phyloP scores from a whole-genome alignment of 352 stramenopile species.

The Phytophthora pisi region DNA sequence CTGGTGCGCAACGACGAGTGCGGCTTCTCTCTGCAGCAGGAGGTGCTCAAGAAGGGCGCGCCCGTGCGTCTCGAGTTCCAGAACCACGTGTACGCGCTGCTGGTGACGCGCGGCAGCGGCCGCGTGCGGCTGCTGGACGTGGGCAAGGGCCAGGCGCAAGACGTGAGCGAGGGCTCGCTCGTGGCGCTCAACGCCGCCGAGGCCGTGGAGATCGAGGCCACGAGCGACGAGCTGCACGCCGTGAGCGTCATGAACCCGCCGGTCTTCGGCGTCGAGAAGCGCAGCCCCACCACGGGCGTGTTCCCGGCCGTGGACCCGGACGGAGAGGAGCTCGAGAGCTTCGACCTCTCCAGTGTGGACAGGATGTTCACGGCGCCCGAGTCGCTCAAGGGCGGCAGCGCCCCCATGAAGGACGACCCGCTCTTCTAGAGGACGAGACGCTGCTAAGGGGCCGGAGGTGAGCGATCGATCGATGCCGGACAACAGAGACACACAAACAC shows the following conservation, averaged over 20 bases:
- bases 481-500: background rate
- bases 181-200: slow-evolving; percentile 71
- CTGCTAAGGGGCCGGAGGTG: background rate
- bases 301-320: slow-evolving; percentile 77
- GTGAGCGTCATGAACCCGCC: slow-evolving; percentile 88
- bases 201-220: slow-evolving; percentile 52
- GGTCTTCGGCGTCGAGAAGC: slow-evolving; percentile 62
- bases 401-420: slow-evolving; percentile 82
- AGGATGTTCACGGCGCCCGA: slow-evolving; percentile 76
- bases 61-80: slow-evolving; percentile 66
- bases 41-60: slow-evolving; percentile 61
- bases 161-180: slow-evolving; percentile 54
- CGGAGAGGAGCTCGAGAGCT: slow-evolving; percentile 61
- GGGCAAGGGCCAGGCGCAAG: slow-evolving; percentile 40
- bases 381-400: slow-evolving; percentile 77
- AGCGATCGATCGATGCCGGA: background rate
- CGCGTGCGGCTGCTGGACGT: slow-evolving; percentile 59
- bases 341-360: slow-evolving; percentile 50
- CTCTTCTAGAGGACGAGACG: slow-evolving; percentile 55
- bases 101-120: slow-evolving; percentile 67
- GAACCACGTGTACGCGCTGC: slow-evolving; percentile 79
- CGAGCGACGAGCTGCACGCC: slow-evolving; percentile 69
- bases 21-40: slow-evolving; percentile 82
- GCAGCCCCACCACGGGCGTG: slow-evolving; percentile 50
- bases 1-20: slow-evolving; percentile 71